These are phyloP conservation scores for Quercus lobata DNA, from an alignment of 331 rosid genomes.

Conservation along the genomic window DNA sequence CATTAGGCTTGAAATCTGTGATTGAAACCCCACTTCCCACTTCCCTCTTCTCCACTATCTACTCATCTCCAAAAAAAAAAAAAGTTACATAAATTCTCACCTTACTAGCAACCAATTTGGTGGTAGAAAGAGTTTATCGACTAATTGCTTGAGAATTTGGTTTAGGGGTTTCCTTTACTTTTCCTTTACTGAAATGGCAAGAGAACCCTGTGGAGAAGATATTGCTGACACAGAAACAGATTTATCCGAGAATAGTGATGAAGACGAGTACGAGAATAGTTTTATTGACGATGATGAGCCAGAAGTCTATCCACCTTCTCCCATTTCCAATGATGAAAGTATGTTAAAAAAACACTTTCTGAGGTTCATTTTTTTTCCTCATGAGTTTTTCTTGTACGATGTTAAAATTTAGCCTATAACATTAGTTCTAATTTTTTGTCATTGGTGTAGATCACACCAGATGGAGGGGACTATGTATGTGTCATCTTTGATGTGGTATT, in stretches of 20 bases:
- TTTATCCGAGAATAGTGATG: slow-evolving; percentile 47
- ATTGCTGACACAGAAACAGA: slow-evolving; percentile 76
- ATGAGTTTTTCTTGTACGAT: neutral
- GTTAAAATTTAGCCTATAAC: neutral
- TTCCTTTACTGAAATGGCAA: slow-evolving; percentile 42
- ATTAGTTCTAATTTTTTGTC: neutral
- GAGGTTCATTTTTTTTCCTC: neutral
- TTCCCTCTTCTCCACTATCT: no score
- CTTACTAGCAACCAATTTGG: neutral
- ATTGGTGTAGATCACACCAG: neutral
- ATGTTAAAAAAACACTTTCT: neutral
- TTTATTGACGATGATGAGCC: slow-evolving; percentile 61
- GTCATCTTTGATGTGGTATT: neutral
- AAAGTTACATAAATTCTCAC: neutral
- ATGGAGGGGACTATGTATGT: neutral
- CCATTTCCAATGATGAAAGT: slow-evolving; percentile 42
- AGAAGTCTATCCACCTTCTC: slow-evolving; percentile 41
- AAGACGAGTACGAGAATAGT: slow-evolving; percentile 68
- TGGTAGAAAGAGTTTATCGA: neutral
- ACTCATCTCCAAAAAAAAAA: no score
- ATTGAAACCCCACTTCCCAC: no score
- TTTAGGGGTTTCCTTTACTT: slow-evolving; percentile 2
- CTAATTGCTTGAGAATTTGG: neutral
- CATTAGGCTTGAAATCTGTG: neutral
- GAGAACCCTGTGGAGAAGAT: slow-evolving; percentile 86